These are phyloP conservation scores for Torulaspora gathmanii DNA, from an alignment of 805 yeast genomes.

Conservation along the genomic window DNA sequence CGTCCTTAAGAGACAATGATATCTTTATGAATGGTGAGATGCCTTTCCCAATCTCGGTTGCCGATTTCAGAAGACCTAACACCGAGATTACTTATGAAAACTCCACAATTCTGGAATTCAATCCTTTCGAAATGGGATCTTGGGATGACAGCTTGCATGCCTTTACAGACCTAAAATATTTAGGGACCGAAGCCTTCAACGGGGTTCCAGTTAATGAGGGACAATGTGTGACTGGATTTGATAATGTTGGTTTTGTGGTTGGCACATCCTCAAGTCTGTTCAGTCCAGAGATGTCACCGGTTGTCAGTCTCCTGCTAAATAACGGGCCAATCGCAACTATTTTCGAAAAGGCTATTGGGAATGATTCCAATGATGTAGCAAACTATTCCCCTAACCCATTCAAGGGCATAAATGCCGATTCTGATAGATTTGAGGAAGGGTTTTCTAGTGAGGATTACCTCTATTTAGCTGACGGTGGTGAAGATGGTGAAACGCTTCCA, in stretches of 20 bases:
- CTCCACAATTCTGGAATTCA: constrained; percentile 62
- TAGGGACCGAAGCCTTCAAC: constrained; percentile 60
- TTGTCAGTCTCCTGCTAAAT: constrained; percentile 45
- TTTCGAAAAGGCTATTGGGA: constrained; percentile 41
- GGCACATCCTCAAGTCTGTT: constrained; percentile 83
- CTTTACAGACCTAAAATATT: constrained; percentile 61
- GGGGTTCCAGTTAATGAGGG: constrained; percentile 49
- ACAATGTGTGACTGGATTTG: constrained; percentile 63
- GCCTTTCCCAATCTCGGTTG: constrained; percentile 69
- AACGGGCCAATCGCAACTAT: constrained; percentile 31
- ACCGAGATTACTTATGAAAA: constrained; percentile 52
- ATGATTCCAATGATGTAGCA: constrained; percentile 63
- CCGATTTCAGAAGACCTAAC: constrained; percentile 64
- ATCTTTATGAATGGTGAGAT: constrained; percentile 56
- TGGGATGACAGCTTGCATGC: constrained; percentile 75
- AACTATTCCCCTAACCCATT: constrained; percentile 70
- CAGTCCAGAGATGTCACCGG: constrained; percentile 56
- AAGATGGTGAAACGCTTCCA: constrained; percentile 62
- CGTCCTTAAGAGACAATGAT: constrained; percentile 54
- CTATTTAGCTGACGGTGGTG: constrained; percentile 68
- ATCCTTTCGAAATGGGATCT: constrained; percentile 74
- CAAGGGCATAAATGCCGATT: constrained; percentile 37
- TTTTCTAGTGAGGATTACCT: constrained; percentile 43
- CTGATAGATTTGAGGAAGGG: constrained; percentile 33
- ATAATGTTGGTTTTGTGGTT: constrained; percentile 74